Base-by-base conservation (phyloP, 768 basidiomycete genomes). In the Termitomyces eurrhizus region DNA sequence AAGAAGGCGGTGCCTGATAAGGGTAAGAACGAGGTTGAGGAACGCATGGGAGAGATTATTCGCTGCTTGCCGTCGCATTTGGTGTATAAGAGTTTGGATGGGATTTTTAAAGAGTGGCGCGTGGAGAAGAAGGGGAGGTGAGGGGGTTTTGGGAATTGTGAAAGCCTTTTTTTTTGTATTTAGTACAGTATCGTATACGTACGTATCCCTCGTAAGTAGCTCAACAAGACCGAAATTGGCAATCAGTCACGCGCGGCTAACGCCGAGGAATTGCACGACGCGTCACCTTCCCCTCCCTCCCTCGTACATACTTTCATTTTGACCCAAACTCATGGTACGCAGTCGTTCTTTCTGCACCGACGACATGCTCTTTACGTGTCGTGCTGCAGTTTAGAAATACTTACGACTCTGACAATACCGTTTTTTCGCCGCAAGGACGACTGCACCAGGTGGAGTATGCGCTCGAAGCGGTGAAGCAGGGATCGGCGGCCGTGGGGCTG, bases 361-460 rank as follows among this genome's bases (percentile, higher is more conserved):
- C 48, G 7, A 50, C 33, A 50, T 42, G 46, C 57, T 46, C 60
- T 62, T 62, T 62, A 72, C 70, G 70, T 73, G 71, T 66, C 64
- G 56, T 61, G 21, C 68, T 37, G 13, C n/a, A 94, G 92, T 94
- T 93, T 72, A 82, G 95, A 68, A 97, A 97, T 72, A 96, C 95
- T 2, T 98, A 98, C 79, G 96, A 98, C 77, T 96, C 94, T 50
- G 96, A 98, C 77, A 98, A 97, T 77, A 98, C 95, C 46, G 95
- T 95, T 66, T 94, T 95, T 80, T 93, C 90, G 4, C 96, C 95
- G 0, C 96, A 97, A 80, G 95, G 96, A 60, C 89, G 96, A 45
- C 82, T 98, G 55, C 96, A 98, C 75, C 93, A 97, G 73, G 95
- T 97, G 67, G 95, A 97, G 76, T 97, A 99, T 84, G 95, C 97